These are phyloP conservation scores for Volvox africanus DNA, from an alignment of 139 green algal species.

Conservation along the genomic window DNA sequence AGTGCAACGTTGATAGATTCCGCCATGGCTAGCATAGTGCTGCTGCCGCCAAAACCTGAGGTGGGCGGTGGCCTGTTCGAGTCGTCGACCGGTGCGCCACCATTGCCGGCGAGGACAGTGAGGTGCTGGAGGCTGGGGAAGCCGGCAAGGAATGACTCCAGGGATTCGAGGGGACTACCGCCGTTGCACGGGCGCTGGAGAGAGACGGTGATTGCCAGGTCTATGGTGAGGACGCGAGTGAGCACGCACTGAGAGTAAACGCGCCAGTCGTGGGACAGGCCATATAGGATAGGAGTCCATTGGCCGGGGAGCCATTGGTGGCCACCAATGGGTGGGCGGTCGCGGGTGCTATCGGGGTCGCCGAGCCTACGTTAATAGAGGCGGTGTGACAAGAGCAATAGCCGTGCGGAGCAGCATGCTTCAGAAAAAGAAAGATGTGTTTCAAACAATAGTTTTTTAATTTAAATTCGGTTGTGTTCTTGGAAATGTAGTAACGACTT, in stretches of 20 bases:
- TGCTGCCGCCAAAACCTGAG: background rate
- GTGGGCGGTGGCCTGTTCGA: too few species aligned
- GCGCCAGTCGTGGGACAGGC: slow-evolving; percentile 12
- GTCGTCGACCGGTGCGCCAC: slow-evolving; percentile 40
- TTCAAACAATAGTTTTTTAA: too few species aligned
- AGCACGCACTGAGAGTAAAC: background rate
- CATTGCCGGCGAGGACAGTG: slow-evolving; percentile 39
- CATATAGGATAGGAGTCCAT: slow-evolving; percentile 36
- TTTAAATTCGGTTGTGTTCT: too few species aligned
- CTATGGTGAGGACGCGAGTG: slow-evolving; percentile 6
- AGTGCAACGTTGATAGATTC: slow-evolving; percentile 6
- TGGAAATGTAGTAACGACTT: too few species aligned
- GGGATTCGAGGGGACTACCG: background rate
- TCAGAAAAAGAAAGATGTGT: too few species aligned
- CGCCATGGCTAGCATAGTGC: slow-evolving; percentile 26
- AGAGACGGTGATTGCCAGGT: slow-evolving; percentile 38
- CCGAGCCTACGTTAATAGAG: background rate
- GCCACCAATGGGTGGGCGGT: background rate
- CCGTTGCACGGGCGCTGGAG: slow-evolving; percentile 8
- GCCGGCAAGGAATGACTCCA: slow-evolving; percentile 18
- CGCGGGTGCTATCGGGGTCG: background rate
- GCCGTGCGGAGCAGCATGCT: too few species aligned
- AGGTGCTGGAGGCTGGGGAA: slow-evolving; percentile 35
- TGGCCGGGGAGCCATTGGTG: slow-evolving; percentile 40
- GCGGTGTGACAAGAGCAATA: too few species aligned